Evolutionary conservation across 2,329 filamentous ascomycete genomes (phyloP).

Genomic region (Botryosphaeria agaves): DNA sequence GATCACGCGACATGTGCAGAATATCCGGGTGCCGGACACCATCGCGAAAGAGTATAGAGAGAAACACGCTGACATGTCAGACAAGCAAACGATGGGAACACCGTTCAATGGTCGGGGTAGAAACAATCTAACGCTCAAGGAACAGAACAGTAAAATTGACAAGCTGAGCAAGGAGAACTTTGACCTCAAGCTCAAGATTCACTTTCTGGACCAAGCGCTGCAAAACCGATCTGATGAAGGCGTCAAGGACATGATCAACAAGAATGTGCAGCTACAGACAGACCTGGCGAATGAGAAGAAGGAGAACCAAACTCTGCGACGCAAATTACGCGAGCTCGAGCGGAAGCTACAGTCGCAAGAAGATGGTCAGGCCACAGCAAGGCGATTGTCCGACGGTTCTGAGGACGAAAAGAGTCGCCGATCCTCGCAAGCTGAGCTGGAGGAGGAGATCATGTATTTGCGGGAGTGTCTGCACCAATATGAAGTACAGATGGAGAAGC

Average conservation of each 20-base stretch:
- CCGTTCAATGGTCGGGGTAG: conserved; percentile 18
- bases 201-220: conserved; percentile 85
- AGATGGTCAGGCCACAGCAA: conserved; percentile 28
- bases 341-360: conserved; percentile 49
- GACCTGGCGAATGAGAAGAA: conserved; percentile 77
- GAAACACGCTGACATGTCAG: conserved; percentile 45
- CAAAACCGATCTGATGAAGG: conserved; percentile 91
- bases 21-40: conserved; percentile 80
- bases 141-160: conserved; percentile 95
- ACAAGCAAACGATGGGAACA: conserved; percentile 30
- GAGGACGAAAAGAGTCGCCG: conserved; percentile 38
- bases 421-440: conserved; percentile 38
- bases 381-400: conserved; percentile 19
- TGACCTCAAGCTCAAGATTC: conserved; percentile 90
- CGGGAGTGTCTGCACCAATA: conserved; percentile 76
- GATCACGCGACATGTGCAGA: conserved; percentile 72
- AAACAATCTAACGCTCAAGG: conserved; percentile 63
- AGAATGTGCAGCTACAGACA: conserved; percentile 91
- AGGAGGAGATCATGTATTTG: conserved; percentile 74
- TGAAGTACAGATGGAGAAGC: conserved; percentile 64
- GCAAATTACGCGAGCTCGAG: conserved; percentile 72
- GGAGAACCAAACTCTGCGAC: conserved; percentile 70
- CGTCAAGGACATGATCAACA: conserved; percentile 93
- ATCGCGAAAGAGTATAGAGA: conserved; percentile 73
- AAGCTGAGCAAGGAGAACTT: conserved; percentile 96